Evolutionary conservation across 2,329 filamentous ascomycete genomes (phyloP).

Genomic region (Cyphellophora attinorum): DNA sequence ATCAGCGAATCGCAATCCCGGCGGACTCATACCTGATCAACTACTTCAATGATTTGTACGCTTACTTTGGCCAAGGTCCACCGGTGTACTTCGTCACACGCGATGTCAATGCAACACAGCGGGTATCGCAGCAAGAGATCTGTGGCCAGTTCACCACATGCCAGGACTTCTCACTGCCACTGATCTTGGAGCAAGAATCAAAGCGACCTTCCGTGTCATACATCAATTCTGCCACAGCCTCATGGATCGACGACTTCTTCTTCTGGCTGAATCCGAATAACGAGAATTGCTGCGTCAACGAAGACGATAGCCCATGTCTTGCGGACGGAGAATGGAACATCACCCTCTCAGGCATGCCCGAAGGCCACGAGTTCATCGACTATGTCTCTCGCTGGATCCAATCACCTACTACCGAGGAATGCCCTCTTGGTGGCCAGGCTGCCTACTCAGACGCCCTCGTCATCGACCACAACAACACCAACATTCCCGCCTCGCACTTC

Average conservation of each 20-base stretch:
- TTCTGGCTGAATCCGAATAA: slow-evolving; percentile 87
- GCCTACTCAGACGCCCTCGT: slow-evolving; percentile 79
- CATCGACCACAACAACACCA: slow-evolving; percentile 56
- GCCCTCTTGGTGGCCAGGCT: slow-evolving; percentile 79
- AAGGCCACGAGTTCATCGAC: slow-evolving; percentile 79
- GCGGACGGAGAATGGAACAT: slow-evolving; percentile 76
- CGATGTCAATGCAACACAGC: slow-evolving; percentile 66
- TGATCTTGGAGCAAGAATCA: slow-evolving; percentile 86
- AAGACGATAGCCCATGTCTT: slow-evolving; percentile 67
- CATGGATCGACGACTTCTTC: slow-evolving; percentile 96
- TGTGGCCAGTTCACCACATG: slow-evolving; percentile 90
- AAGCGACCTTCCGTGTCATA: slow-evolving; percentile 83
- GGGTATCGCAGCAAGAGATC: slow-evolving; percentile 69
- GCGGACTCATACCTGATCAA: slow-evolving; percentile 89
- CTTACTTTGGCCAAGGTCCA: slow-evolving; percentile 82
- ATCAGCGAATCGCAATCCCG: slow-evolving; percentile 89
- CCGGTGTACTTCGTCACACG: slow-evolving; percentile 94
- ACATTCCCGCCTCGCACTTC: slow-evolving; percentile 79
- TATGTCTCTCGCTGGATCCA: slow-evolving; percentile 78
- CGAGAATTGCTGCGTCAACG: slow-evolving; percentile 60
- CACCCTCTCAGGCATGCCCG: slow-evolving; percentile 81
- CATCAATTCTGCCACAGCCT: slow-evolving; percentile 78
- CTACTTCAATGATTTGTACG: slow-evolving; percentile 93
- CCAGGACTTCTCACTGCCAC: slow-evolving; percentile 70
- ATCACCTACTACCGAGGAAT: slow-evolving; percentile 70